phyloP scores from a whole-genome alignment of 129 eudicot species.

The Tagetes patula region DNA sequence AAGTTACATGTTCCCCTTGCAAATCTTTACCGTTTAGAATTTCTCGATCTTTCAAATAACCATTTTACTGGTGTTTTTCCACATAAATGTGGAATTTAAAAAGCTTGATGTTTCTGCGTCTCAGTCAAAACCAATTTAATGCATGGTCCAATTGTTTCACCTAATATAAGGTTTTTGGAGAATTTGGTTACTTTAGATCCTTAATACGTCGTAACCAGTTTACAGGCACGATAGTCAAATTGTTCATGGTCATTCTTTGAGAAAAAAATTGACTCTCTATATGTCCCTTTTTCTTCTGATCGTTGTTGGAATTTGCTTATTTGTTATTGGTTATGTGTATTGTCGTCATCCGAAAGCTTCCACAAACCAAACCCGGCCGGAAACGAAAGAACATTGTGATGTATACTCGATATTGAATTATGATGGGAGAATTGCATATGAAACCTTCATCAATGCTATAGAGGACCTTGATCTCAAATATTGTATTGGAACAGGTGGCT shows the following conservation, averaged over 20 bases:
- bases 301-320: slow-evolving; percentile 15
- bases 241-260: not conserved
- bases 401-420: slow-evolving; percentile 29
- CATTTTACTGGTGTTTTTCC: not conserved
- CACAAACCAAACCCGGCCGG: not conserved
- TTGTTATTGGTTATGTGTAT: slow-evolving; percentile 4
- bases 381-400: slow-evolving; percentile 22
- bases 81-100: slow-evolving; percentile 1
- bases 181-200: slow-evolving; percentile 1
- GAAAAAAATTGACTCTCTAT: not conserved
- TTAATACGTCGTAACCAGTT: slow-evolving; percentile 7
- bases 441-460: slow-evolving; percentile 35
- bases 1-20: slow-evolving; percentile 2
- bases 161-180: not conserved
- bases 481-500: slow-evolving; percentile 45
- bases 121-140: slow-evolving; percentile 2
- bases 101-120: not conserved
- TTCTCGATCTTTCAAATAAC: slow-evolving; percentile 24
- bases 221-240: not conserved
- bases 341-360: not conserved
- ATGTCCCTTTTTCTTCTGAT: slow-evolving; percentile 14
- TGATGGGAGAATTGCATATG: slow-evolving; percentile 36
- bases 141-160: slow-evolving; percentile 15
- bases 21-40: slow-evolving; percentile 4
- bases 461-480: slow-evolving; percentile 40